Evolutionary conservation across 2,329 filamentous ascomycete genomes (phyloP), one percentile per base, ranked within the genome.

Genomic region (Capronia americana): DNA sequence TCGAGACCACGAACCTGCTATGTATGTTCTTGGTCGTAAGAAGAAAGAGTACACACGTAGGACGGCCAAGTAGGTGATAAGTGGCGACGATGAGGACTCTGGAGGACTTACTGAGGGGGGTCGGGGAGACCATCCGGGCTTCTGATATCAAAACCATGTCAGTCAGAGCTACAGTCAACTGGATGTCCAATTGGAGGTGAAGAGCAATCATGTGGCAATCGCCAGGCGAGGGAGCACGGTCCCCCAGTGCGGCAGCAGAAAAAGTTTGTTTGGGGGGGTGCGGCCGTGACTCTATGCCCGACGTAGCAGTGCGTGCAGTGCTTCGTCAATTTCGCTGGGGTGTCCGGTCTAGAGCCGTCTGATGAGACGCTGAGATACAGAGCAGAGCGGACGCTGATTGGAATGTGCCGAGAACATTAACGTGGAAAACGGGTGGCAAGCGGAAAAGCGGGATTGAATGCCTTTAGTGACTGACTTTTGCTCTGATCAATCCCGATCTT

Each of bases 91-190:
- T 7, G 28, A 55, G 6, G 28, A 55, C 28, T 17, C 28, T 53
- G 8, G 10, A 53, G 48, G 26, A 44, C 20, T 26, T 28, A 14
- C 24, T 51, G 53, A 55, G 53, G 28, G 14, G 34, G 2, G n/a
- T n/a, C 24, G 28, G 28, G 14, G 12, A 5, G 17, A 32, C 14
- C 14, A 3, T 34, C 28, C 53, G 24, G 17, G 26, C 4, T n/a
- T 12, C 46, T 61, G 48, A 51, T 61, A 61, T 61, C 58, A 61
- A 51, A 61, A 41, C 11, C 7, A 38, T 53, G 48, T 61, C 58
- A 53, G 46, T 20, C 41, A 61, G 46, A 28, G 17, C 8, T 23
- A 4, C 44, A 28, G 30, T 28, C n/a, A 28, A 38, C 11, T 26
- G 48, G 28, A 30, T 24, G 51, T 61, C 58, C 58, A 61, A 61